These are phyloP conservation scores for Monilinia fructicola DNA, from an alignment of 2,329 filamentous ascomycete genomes.

Conservation along the genomic window DNA sequence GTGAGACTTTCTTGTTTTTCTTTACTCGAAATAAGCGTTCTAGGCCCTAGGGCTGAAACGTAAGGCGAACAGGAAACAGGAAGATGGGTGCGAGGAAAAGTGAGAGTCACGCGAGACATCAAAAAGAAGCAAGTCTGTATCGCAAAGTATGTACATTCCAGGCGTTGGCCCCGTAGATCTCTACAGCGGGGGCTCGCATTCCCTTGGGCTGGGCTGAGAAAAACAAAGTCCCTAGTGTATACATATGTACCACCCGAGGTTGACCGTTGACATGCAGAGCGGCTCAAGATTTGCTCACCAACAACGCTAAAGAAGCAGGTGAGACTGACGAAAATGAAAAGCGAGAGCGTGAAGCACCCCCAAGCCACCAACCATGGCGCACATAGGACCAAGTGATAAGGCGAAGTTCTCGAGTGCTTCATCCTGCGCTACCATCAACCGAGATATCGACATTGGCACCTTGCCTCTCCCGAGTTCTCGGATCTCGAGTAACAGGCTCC, in stretches of 20 bases:
- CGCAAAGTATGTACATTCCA: background rate
- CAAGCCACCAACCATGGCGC: background rate
- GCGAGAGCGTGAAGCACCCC: background rate
- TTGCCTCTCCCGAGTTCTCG: conserved; percentile 18
- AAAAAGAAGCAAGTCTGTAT: background rate
- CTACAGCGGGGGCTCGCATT: background rate
- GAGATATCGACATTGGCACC: conserved; percentile 12
- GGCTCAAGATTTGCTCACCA: background rate
- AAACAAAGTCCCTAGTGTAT: background rate
- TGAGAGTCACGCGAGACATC: background rate
- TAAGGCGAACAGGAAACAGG: background rate
- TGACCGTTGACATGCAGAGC: conserved; percentile 20
- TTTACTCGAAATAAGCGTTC: background rate
- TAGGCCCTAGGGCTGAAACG: conserved; percentile 12
- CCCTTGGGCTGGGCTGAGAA: background rate
- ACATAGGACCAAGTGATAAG: background rate
- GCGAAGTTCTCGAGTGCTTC: conserved; percentile 3
- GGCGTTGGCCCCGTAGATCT: background rate
- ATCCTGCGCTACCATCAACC: conserved; percentile 17
- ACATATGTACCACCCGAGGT: conserved; percentile 4
- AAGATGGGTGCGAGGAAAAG: background rate
- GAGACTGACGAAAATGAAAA: conserved; percentile 15
- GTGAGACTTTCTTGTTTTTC: background rate
- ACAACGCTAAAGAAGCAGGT: background rate
- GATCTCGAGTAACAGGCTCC: conserved; percentile 17